Conservation (phyloP, 768 basidiomycete genomes). For the Mycena galopus region DNA sequence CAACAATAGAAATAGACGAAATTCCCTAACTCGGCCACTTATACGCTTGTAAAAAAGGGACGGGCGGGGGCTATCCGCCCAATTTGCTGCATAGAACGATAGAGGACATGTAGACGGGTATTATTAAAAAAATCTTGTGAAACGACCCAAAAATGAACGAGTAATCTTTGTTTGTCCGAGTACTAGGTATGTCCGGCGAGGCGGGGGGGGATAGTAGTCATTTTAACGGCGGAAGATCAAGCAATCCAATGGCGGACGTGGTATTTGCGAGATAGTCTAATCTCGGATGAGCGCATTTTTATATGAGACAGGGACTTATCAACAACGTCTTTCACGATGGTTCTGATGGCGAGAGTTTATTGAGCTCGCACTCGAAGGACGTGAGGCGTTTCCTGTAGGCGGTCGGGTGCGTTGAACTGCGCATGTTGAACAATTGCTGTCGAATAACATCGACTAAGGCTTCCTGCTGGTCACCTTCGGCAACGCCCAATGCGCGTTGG, state of each 20-base stretch:
- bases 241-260: slow-evolving; percentile 47
- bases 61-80: too few relatives aligned
- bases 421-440: slow-evolving; percentile 78
- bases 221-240: slow-evolving; percentile 37
- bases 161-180: background rate
- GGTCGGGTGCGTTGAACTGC: slow-evolving; percentile 76
- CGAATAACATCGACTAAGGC: slow-evolving; percentile 71
- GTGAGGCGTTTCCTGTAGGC: slow-evolving; percentile 85
- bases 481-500: slow-evolving; percentile 79
- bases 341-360: slow-evolving; percentile 57
- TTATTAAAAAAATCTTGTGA: background rate
- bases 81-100: too few relatives aligned
- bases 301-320: slow-evolving; percentile 37
- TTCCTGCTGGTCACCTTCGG: slow-evolving; percentile 80
- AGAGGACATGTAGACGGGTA: too few relatives aligned
- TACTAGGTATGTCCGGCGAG: background rate
- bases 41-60: too few relatives aligned
- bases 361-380: slow-evolving; percentile 80
- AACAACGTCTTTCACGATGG: slow-evolving; percentile 33
- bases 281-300: slow-evolving; percentile 33
- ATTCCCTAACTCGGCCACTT: too few relatives aligned
- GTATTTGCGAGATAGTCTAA: slow-evolving; percentile 45
- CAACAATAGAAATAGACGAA: too few relatives aligned
- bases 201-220: slow-evolving; percentile 5
- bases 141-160: background rate